Base-by-base conservation (phyloP, 139 green algal species). In the Mesotaenium endlicherianum region DNA sequence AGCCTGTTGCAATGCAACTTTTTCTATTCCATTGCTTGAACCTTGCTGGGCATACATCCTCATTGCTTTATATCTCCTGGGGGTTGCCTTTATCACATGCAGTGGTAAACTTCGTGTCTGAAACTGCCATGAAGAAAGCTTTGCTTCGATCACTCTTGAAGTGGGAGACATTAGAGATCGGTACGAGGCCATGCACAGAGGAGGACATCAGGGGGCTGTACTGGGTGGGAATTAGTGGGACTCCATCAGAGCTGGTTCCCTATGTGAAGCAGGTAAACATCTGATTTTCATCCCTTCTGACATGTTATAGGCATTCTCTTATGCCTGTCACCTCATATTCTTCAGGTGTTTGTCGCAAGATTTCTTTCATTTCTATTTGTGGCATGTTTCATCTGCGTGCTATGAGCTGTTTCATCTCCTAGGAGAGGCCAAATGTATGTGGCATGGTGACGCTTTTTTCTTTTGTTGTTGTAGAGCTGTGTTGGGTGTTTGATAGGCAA, bases 71-170 rank as follows among this genome's bases (percentile, higher is more conserved):
- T n/a, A n/a, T n/a, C n/a, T n/a, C n/a, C n/a, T n/a, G n/a, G n/a
- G n/a, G n/a, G n/a, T n/a, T n/a, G n/a, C n/a, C n/a, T n/a, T n/a
- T n/a, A n/a, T n/a, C n/a, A n/a, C n/a, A n/a, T 26, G 5, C 77
- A 84, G 77, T 84, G 26, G 58, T 84, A 44, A 26, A 77, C 17
- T 84, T 84, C 47, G 57, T 84, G 20, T 84, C 77, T 31, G 68
- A 84, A 1, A 30, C 20, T 3, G 64, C 77, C 3, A 76, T 76
- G 57, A 70, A 71, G 26, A 75, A 76, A 70, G 43, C 77, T 20
- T 11, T 84, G 47, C 11, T n/a, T 44, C 42, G 41, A 14, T 53
- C 55, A 38, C 68, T 53, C 14, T 70, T 77, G 30, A 84, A 79
- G 57, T 84, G 77, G 77, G 57, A 76, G 75, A 36, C 45, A 44